Evolutionary conservation across 306 rosid species (phyloP).

Genomic region (Malus asiatica): DNA sequence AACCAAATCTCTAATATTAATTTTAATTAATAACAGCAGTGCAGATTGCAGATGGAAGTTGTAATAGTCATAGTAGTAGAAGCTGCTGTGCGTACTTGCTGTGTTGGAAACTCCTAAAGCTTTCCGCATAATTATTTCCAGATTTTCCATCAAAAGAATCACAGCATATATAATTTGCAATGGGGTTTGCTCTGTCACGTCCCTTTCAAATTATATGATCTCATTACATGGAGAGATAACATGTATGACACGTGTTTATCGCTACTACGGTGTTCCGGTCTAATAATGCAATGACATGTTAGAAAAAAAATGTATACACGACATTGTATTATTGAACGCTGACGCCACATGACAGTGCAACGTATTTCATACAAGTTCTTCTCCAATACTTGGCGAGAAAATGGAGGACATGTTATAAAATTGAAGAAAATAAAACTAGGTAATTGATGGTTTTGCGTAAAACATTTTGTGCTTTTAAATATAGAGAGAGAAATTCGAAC

Average conservation of each 20-base stretch:
- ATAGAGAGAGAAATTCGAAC: no score
- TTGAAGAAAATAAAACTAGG: no score
- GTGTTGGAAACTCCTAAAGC: background rate
- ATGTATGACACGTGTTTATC: no score
- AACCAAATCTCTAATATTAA: background rate
- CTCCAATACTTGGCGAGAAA: background rate
- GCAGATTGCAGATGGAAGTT: background rate
- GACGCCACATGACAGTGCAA: no score
- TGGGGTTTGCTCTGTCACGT: background rate
- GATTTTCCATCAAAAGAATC: background rate
- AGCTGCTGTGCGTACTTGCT: background rate
- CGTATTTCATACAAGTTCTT: background rate
- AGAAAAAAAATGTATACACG: background rate
- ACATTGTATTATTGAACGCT: background rate
- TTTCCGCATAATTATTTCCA: background rate
- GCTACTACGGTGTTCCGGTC: rapidly evolving
- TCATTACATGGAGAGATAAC: no score
- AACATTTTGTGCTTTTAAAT: background rate
- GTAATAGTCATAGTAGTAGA: background rate
- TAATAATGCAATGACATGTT: no score
- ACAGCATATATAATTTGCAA: no score
- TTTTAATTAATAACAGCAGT: background rate
- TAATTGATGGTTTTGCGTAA: no score
- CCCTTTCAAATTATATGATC: no score
- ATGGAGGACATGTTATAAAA: no score